phyloP scores from a whole-genome alignment of 306 rosid species.

The Malus sylvestris region DNA sequence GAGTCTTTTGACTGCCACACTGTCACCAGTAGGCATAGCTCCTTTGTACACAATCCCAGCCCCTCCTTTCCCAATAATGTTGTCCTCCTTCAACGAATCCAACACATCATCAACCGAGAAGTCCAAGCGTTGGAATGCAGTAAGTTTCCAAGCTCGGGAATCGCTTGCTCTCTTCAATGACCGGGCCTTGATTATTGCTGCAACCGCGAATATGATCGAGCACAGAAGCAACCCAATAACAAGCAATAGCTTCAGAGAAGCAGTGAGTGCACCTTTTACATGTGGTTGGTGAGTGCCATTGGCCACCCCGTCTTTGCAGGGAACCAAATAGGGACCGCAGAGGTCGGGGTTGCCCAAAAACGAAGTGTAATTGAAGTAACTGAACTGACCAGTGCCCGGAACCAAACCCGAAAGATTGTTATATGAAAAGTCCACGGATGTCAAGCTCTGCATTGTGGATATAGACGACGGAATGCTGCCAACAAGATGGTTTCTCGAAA shows the following conservation, averaged over 20 bases:
- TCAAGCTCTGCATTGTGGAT: constrained; percentile 83
- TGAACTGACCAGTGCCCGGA: constrained; percentile 92
- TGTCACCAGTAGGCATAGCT: constrained; percentile 63
- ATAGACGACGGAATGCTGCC: constrained; percentile 74
- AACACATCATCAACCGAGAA: constrained; percentile 87
- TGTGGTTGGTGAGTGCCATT: constrained; percentile 44
- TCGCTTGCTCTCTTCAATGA: constrained; percentile 80
- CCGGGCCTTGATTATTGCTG: constrained; percentile 76
- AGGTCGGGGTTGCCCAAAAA: constrained; percentile 76
- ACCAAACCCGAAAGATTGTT: constrained; percentile 96
- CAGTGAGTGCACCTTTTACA: constrained; percentile 57
- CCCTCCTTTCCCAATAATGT: constrained; percentile 94
- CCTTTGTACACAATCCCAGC: constrained; percentile 99
- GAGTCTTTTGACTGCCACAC: constrained; percentile 84
- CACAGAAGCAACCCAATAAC: constrained; percentile 72
- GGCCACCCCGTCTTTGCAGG: constrained; percentile 71
- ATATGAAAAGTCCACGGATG: constrained; percentile 86
- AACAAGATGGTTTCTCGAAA: constrained; percentile 71
- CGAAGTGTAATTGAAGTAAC: constrained; percentile 92
- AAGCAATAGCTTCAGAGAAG: constrained; percentile 68
- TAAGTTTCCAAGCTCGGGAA: constrained; percentile 78
- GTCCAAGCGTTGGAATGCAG: constrained; percentile 88
- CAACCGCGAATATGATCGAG: constrained; percentile 69
- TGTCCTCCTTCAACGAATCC: constrained; percentile 83
- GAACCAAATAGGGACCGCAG: constrained; percentile 85